Evolutionary conservation across 2,329 filamentous ascomycete species (phyloP).

Genomic region (Curvularia sp.): DNA sequence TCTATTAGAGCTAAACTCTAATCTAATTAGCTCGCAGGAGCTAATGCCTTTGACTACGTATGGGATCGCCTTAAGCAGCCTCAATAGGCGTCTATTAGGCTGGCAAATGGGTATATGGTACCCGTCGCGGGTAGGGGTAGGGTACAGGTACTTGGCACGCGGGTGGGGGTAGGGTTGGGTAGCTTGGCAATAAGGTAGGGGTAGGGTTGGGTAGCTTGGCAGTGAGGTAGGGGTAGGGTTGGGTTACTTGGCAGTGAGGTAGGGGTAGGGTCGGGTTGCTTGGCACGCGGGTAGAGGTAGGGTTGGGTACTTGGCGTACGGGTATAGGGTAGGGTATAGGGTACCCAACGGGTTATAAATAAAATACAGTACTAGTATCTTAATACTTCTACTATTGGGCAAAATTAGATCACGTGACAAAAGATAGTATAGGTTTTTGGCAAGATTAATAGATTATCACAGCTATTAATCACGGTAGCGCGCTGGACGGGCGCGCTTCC

Average conservation of each 20-base stretch:
- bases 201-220: no score
- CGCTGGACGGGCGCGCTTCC: background rate
- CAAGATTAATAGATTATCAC: background rate
- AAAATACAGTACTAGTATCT: background rate
- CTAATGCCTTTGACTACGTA: slow-evolving; percentile 1
- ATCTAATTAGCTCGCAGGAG: background rate
- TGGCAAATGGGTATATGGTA: no score
- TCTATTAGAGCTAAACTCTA: slow-evolving; percentile 1
- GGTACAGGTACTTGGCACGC: no score
- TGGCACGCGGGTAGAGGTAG: no score
- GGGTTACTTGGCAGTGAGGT: no score
- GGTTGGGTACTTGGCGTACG: no score
- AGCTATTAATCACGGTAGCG: background rate
- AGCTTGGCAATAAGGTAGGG: no score
- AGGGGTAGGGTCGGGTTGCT: no score
- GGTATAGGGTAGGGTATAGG: no score
- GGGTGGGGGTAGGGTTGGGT: no score
- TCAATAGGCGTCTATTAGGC: no score
- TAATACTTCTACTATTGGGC: background rate
- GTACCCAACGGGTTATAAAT: background rate
- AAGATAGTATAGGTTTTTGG: background rate
- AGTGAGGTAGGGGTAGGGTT: no score
- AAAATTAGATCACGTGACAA: background rate
- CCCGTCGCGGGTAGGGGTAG: background rate
- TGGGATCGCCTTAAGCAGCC: background rate